phyloP scores from a whole-genome alignment of 2,329 filamentous ascomycete species.

The Cladophialophora carrionii region DNA sequence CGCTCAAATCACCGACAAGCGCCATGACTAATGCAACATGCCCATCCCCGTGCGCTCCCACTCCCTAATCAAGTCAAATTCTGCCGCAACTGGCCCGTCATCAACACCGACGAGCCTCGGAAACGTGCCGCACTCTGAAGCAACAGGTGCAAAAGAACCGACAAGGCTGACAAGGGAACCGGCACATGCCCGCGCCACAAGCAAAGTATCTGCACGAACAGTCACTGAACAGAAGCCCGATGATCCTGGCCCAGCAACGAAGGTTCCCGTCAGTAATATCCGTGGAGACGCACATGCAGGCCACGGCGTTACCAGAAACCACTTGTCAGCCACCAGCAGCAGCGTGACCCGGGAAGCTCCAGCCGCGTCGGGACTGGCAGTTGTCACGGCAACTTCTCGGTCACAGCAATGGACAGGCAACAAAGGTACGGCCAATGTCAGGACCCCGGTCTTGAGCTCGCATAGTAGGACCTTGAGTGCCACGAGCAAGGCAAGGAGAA shows the following conservation, averaged over 20 bases:
- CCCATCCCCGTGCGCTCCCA: slow-evolving; percentile 10
- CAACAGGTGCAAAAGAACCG: slow-evolving; percentile 18
- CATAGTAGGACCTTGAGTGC: slow-evolving; percentile 16
- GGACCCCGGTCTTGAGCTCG: not conserved
- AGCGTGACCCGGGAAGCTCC: slow-evolving; percentile 7
- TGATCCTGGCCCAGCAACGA: slow-evolving; percentile 6
- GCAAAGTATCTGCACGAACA: slow-evolving; percentile 3
- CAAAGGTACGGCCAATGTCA: not conserved
- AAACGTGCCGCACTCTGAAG: slow-evolving; percentile 2
- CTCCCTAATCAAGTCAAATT: slow-evolving; percentile 16
- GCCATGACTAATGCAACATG: slow-evolving; percentile 20
- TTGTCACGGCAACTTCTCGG: slow-evolving; percentile 8
- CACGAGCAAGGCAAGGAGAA: slow-evolving; percentile 3
- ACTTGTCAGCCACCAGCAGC: slow-evolving; percentile 12
- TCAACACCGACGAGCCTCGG: slow-evolving; percentile 8
- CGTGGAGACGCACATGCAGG: not conserved
- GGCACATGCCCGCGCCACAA: slow-evolving; percentile 20
- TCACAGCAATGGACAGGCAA: slow-evolving; percentile 3
- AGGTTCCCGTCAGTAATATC: not conserved
- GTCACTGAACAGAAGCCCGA: slow-evolving; percentile 9
- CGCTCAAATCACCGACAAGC: slow-evolving; percentile 1
- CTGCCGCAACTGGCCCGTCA: not conserved
- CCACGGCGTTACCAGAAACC: slow-evolving; percentile 14
- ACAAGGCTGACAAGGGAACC: slow-evolving; percentile 14
- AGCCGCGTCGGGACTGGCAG: slow-evolving; percentile 1